phyloP scores from a whole-genome alignment of 306 rosid genomes.

The Macrotyloma uniflorum region DNA sequence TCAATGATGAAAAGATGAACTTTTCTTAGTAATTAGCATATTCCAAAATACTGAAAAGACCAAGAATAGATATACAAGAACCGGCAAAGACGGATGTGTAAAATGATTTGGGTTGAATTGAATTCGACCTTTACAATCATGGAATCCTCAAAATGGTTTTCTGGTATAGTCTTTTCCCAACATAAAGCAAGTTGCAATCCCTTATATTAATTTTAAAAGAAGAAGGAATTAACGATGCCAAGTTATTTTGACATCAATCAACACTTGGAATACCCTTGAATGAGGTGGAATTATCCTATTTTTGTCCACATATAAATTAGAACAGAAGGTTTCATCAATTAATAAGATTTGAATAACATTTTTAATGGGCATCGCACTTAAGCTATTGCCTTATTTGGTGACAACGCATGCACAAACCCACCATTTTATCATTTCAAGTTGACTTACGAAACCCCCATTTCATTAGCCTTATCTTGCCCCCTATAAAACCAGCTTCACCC shows the following conservation, averaged over 20 bases:
- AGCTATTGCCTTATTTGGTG: slow-evolving; percentile 48
- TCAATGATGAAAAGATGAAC: slow-evolving; percentile 7
- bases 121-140: not conserved
- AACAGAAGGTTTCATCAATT: slow-evolving; percentile 34
- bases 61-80: not conserved
- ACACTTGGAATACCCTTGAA: slow-evolving; percentile 1
- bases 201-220: not conserved
- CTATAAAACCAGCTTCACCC: slow-evolving; percentile 46
- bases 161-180: not conserved
- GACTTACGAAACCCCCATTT: not conserved
- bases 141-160: not conserved
- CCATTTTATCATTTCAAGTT: slow-evolving; percentile 39
- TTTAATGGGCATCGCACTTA: slow-evolving; percentile 56
- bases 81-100: not conserved
- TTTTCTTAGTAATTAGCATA: not conserved
- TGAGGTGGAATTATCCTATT: slow-evolving; percentile 47
- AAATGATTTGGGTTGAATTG: slow-evolving; percentile 11
- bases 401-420: slow-evolving; percentile 44
- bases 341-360: slow-evolving; percentile 21
- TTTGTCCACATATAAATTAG: slow-evolving; percentile 26
- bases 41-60: not conserved
- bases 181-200: not conserved
- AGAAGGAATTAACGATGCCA: not conserved
- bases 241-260: not conserved
- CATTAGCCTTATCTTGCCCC: slow-evolving; percentile 13